Evolutionary conservation across 1,284 basidiomycete genomes (phyloP).

Genomic region (Puccinia horiana): DNA sequence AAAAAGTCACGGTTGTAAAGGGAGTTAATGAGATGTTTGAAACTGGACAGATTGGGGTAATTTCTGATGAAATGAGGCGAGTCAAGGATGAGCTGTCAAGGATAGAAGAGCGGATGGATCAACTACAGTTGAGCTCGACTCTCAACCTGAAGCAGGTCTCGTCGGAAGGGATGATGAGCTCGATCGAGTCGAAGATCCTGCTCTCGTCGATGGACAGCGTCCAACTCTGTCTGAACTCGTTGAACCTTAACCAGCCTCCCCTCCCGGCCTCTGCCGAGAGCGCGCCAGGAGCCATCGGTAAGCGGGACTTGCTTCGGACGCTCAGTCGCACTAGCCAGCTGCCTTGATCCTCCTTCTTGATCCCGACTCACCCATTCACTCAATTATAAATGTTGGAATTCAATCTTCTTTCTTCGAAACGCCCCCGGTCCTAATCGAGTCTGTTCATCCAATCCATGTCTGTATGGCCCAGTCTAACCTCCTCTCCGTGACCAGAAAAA

Average conservation of each 20-base stretch:
- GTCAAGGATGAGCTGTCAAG: neutral
- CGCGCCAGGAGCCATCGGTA: neutral
- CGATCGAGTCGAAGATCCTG: conserved; percentile 13
- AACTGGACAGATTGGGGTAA: conserved; percentile 23
- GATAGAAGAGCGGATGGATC: neutral
- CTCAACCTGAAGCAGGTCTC: neutral
- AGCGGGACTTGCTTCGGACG: neutral
- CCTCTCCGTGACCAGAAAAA: neutral
- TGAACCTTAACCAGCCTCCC: neutral
- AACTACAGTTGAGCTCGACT: conserved; percentile 6
- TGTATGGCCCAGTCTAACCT: neutral
- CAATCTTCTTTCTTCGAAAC: neutral
- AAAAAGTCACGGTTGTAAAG: neutral
- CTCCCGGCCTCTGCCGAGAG: too few species aligned
- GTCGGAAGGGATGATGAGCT: neutral
- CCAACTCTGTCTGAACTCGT: conserved; percentile 22
- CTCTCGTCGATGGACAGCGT: neutral
- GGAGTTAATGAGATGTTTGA: neutral
- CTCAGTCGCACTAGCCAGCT: neutral
- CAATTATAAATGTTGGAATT: neutral
- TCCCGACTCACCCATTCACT: neutral
- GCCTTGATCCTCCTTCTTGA: neutral
- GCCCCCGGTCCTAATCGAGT: neutral
- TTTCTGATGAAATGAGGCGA: conserved; percentile 19
- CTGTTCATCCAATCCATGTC: neutral